Base-by-base conservation (phyloP, 192 early-diverging fungal species). In the Backusella liffmaniae region DNA sequence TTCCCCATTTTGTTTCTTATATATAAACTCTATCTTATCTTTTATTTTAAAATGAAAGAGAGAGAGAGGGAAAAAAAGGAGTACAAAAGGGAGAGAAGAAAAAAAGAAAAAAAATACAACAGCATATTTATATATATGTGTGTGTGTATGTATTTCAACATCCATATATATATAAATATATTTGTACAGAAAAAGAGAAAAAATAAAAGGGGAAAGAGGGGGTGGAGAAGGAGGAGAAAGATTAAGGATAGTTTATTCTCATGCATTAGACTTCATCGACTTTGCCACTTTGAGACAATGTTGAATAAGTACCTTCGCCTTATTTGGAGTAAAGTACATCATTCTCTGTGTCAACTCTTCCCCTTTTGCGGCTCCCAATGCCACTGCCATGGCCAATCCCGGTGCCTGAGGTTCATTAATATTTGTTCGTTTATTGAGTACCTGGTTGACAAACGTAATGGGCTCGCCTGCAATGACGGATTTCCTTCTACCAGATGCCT, bases 211-310 rank as follows among this genome's bases (percentile, higher is more conserved):
- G 66, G 42, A 26, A 59, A 26, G 21, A 26, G 23, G 53, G 10
- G 51, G 46, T 5, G 8, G 16, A 8, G 15, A 2, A 16, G 5
- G 51, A 21, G 16, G 21, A 9, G n/a, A n/a, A 21, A 13, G 5
- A 29, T 62, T 4, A 12, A 62, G 56, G 4, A 13, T 29, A 62
- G 29, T 23, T 62, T 62, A 62, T 62, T 62, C 56, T 13, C 56
- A 9, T 62, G 56, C 56, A 62, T 62, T 62, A 62, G 23, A 8
- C 3, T 62, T 62, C 56, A 62, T 62, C 10, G 21, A 62, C 56
- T 62, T 62, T 62, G 67, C 35, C 35, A 69, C 71, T 72, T 44
- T 44, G 41, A 72, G 71, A 32, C 71, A 72, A 34, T 74, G 53
- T 16, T 41, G 73, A 65, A 74, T 65, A 66, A 74, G 73, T 51